A percentile compares a stretch with the other conserved stretches of the same genome.
phyloP scores from a whole-genome alignment of 345 rosid species.

The Linum lewisii region DNA sequence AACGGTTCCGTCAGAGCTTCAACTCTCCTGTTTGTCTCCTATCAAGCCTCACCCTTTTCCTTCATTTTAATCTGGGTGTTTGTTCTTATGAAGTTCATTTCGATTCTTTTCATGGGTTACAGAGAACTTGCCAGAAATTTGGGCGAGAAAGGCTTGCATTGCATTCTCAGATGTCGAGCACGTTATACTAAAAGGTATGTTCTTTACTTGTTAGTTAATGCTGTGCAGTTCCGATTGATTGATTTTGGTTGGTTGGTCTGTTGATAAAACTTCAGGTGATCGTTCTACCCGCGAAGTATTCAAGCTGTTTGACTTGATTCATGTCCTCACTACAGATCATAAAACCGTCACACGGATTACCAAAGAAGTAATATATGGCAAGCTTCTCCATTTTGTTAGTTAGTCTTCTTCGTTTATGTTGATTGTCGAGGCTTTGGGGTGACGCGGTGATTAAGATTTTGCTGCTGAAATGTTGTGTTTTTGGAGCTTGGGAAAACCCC shows the following conservation, averaged over 20 bases:
- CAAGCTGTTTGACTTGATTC: slow-evolving; percentile 84
- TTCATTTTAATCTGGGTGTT: not conserved
- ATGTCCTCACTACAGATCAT: slow-evolving; percentile 75
- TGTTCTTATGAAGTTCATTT: not conserved
- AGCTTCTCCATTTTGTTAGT: slow-evolving; percentile 3
- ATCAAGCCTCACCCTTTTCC: not conserved
- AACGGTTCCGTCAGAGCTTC: slow-evolving; percentile 89
- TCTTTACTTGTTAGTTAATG: not conserved
- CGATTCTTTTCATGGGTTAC: slow-evolving; percentile 15
- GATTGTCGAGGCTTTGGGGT: not conserved
- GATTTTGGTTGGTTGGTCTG: too few species aligned
- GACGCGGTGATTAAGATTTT: slow-evolving; percentile 75
- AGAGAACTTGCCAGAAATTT: slow-evolving; percentile 79
- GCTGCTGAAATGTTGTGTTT: slow-evolving; percentile 84
- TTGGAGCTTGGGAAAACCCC: slow-evolving; percentile 87
- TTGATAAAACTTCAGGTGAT: slow-evolving; percentile 35
- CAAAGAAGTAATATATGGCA: slow-evolving; percentile 42
- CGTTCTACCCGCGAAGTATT: slow-evolving; percentile 72
- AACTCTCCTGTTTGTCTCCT: slow-evolving; percentile 55
- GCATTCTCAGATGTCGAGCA: slow-evolving; percentile 68
- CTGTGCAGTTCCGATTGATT: too few species aligned
- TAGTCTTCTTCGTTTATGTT: not conserved
- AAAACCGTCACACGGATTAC: slow-evolving; percentile 72
- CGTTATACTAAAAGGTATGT: slow-evolving; percentile 64
- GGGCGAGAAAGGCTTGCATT: slow-evolving; percentile 59